Evolutionary conservation across 441 rosid genomes (phyloP).

Genomic region (Aquilaria agallochum): DNA sequence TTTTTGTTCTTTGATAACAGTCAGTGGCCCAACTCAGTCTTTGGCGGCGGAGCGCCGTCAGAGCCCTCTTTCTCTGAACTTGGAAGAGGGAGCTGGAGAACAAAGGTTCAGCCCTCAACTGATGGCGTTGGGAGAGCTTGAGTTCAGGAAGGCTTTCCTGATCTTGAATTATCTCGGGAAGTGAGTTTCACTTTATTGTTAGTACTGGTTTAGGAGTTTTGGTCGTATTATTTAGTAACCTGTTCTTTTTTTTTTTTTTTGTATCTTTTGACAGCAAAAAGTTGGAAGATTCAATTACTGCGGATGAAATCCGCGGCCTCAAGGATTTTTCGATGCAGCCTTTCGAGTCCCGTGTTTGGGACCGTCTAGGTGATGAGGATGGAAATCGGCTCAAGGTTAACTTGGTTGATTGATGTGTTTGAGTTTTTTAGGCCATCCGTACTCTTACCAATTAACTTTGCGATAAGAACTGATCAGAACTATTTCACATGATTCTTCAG

Average conservation of each 20-base stretch:
- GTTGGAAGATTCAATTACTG: constrained; percentile 29
- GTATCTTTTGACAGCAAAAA: constrained; percentile 22
- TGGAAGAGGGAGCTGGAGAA: neutral
- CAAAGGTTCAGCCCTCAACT: constrained; percentile 28
- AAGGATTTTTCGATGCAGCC: constrained; percentile 39
- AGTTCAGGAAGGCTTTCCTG: constrained; percentile 64
- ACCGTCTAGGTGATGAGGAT: constrained; percentile 16
- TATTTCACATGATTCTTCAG: too few relatives aligned
- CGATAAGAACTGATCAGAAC: too few relatives aligned
- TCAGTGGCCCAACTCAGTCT: neutral
- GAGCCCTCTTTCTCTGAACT: neutral
- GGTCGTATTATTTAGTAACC: too few relatives aligned
- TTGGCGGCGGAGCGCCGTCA: neutral
- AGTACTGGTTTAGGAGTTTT: neutral
- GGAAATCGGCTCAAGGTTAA: too few relatives aligned
- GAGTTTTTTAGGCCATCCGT: too few relatives aligned
- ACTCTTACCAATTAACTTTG: too few relatives aligned
- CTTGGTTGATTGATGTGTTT: too few relatives aligned
- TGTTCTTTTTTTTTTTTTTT: neutral
- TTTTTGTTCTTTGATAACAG: neutral
- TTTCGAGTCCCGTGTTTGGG: constrained; percentile 61
- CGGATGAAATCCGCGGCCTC: constrained; percentile 35
- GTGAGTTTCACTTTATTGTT: constrained; percentile 29
- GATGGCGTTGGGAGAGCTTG: constrained; percentile 59
- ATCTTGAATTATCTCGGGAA: constrained; percentile 55